phyloP scores from a whole-genome alignment of 257 asterid genomes.

The Nicotiana attenuata region DNA sequence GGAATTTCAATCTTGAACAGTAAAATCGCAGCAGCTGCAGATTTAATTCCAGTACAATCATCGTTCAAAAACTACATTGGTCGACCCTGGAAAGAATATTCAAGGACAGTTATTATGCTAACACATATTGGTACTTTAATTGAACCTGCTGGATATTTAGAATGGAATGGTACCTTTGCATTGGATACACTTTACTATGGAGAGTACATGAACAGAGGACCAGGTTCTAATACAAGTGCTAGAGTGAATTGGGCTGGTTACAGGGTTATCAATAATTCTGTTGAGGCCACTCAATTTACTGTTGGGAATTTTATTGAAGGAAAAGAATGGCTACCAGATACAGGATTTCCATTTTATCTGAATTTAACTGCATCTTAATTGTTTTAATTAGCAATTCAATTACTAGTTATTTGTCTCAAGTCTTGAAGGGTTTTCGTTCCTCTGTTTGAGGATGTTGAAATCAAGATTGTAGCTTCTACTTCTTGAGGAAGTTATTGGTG shows the following conservation, averaged over 20 bases:
- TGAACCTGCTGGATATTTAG: conserved; percentile 71
- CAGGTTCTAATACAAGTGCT: conserved; percentile 66
- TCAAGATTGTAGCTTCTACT: conserved; percentile 1
- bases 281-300: conserved; percentile 69
- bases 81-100: conserved; percentile 82
- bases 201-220: conserved; percentile 85
- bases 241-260: conserved; percentile 93
- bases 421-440: not conserved
- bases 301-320: conserved; percentile 72
- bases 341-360: conserved; percentile 49
- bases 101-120: conserved; percentile 62
- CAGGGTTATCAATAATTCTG: conserved; percentile 41
- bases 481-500: not conserved
- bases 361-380: conserved; percentile 51
- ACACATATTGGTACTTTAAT: conserved; percentile 50
- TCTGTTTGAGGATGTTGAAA: not conserved
- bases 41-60: conserved; percentile 61
- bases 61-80: conserved; percentile 60
- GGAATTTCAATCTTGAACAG: conserved; percentile 76
- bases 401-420: not conserved
- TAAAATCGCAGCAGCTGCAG: conserved; percentile 81
- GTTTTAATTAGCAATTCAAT: not conserved
- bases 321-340: conserved; percentile 48
- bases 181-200: conserved; percentile 64
- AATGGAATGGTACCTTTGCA: conserved; percentile 65